Evolutionary conservation across 192 early-diverging fungal species (phyloP), one percentile per base, ranked within the genome.

Genomic region (Linnemannia elongata): DNA sequence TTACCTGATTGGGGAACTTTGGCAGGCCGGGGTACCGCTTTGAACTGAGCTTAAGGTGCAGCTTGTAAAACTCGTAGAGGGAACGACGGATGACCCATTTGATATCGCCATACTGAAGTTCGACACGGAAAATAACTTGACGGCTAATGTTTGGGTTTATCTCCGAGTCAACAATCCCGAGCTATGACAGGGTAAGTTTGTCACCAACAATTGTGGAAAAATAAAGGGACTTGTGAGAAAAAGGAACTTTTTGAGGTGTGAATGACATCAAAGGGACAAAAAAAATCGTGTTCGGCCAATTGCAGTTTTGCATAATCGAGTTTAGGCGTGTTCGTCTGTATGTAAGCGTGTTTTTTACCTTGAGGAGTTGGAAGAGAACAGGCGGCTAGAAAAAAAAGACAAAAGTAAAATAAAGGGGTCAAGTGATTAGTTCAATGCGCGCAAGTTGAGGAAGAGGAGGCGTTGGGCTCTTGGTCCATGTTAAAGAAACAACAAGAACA

Each of bases 11-110:
- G 54, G 89, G 89, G 71, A 89, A 88, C 15, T 33, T 66, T 47
- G 89, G 89, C 66, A 88, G 5, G 15, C 69, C 78, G 3, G 87
- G 82, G 3, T 90, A 82, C 17, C 78, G 81, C 82, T 91, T 93
- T 77, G 89, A 88, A 74, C 90, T 92, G 47, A 96, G 85, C 35
- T 88, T 89, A 35, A 94, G 89, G 81, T 96, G 93, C 52, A 96
- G 82, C 24, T 88, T 80, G n/a, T 93, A 85, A 82, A 96, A 95
- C 76, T 96, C 94, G 60, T 91, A 85, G 38, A 94, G 89, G 1
- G 92, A 90, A 24, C 93, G 90, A 38, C 90, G 84, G 38, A 96
- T 91, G 22, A 95, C 94, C 96, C 96, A 96, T 84, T 95, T 95
- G 66, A 94, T 87, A 69, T 96, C 95, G 18, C 96, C 96, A 77